Conservation (phyloP, 2,329 filamentous ascomycete species). For the Sordariomycetes sp. region DNA sequence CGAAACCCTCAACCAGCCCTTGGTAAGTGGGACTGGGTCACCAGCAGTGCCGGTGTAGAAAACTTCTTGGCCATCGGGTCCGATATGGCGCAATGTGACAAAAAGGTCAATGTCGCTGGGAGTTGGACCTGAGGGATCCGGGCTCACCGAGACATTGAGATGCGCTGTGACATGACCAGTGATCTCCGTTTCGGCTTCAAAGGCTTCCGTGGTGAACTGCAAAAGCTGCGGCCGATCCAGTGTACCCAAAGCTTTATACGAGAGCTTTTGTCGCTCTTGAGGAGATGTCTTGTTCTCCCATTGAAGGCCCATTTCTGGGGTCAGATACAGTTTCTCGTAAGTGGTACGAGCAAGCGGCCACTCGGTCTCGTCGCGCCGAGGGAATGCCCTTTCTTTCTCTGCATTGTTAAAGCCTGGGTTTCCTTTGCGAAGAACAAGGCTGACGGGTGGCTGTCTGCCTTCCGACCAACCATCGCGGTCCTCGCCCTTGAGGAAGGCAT, state of each 20-base stretch:
- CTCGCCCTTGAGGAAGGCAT: conserved; percentile 61
- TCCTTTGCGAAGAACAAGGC: conserved; percentile 53
- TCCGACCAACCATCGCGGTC: conserved; percentile 50
- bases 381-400: conserved; percentile 45
- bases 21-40: conserved; percentile 52
- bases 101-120: conserved; percentile 53
- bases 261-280: conserved; percentile 25
- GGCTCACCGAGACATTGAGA: conserved; percentile 53
- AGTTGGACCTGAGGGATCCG: conserved; percentile 31
- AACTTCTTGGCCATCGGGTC: conserved; percentile 43
- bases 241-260: conserved; percentile 48
- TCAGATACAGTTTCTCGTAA: conserved; percentile 54
- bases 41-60: conserved; percentile 58
- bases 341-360: conserved; percentile 60
- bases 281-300: not conserved
- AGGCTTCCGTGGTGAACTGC: conserved; percentile 46
- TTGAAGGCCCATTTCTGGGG: not conserved
- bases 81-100: conserved; percentile 51
- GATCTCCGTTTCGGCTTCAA: conserved; percentile 56
- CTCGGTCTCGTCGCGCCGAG: conserved; percentile 45
- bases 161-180: conserved; percentile 59
- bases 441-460: conserved; percentile 51
- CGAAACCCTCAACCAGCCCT: conserved; percentile 54
- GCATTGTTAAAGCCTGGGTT: conserved; percentile 60
- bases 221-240: conserved; percentile 41